These are phyloP conservation scores for Oidiodendron maius DNA, from an alignment of 495 filamentous ascomycete species.

Conservation along the genomic window DNA sequence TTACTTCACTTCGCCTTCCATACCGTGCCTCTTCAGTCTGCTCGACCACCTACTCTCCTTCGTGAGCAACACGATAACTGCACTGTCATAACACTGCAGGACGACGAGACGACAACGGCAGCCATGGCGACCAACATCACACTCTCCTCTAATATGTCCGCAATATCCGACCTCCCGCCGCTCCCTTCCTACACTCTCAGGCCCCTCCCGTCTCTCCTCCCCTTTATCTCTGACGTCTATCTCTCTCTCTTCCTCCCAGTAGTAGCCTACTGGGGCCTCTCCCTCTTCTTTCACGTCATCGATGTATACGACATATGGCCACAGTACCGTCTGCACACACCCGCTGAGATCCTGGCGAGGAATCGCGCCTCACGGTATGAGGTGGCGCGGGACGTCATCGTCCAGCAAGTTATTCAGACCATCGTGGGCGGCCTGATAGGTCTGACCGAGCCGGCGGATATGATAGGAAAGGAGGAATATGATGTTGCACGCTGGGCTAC, in stretches of 20 bases:
- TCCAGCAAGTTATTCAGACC: slow-evolving; percentile 87
- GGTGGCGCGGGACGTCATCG: slow-evolving; percentile 77
- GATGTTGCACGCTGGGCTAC: slow-evolving; percentile 79
- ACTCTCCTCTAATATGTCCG: slow-evolving; percentile 21
- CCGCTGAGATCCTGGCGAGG: slow-evolving; percentile 76
- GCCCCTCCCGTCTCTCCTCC: slow-evolving; percentile 62
- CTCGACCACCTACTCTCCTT: slow-evolving; percentile 16
- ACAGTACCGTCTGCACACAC: slow-evolving; percentile 86
- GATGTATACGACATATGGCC: slow-evolving; percentile 78
- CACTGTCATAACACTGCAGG: not conserved
- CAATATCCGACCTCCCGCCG: slow-evolving; percentile 56
- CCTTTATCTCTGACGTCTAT: slow-evolving; percentile 75
- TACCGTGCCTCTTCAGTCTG: not conserved
- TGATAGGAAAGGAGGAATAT: slow-evolving; percentile 69
- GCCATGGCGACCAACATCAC: slow-evolving; percentile 36
- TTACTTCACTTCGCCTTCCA: slow-evolving; percentile 4
- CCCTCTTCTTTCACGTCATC: slow-evolving; percentile 80
- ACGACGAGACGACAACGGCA: not conserved
- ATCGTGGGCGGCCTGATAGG: slow-evolving; percentile 53
- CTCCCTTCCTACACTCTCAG: slow-evolving; percentile 66
- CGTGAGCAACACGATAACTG: slow-evolving; percentile 31
- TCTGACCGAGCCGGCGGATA: slow-evolving; percentile 58
- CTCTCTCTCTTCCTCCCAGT: slow-evolving; percentile 70
- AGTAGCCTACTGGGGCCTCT: slow-evolving; percentile 81
- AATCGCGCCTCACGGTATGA: slow-evolving; percentile 81